Conservation (phyloP, 2,329 filamentous ascomycete species). For the Ascocoryne sarcoides region DNA sequence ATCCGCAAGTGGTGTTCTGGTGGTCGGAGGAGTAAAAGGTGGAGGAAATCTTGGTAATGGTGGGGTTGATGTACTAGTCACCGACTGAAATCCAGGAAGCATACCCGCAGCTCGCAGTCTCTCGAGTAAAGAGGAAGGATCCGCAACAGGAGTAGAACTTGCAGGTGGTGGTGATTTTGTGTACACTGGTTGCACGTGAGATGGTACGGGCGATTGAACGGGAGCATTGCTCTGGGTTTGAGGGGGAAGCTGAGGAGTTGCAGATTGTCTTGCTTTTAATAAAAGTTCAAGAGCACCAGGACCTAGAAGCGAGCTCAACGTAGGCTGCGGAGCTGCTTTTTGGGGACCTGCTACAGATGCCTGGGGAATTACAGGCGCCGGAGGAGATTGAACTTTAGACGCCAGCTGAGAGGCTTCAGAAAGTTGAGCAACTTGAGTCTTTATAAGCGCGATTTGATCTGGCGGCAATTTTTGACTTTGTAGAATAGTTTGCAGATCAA, state of each 20-base stretch:
- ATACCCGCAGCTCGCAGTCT: conserved; percentile 62
- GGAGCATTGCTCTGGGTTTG: conserved; percentile 27
- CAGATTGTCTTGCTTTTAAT: conserved; percentile 44
- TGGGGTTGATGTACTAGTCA: conserved; percentile 31
- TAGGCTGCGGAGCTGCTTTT: conserved; percentile 25
- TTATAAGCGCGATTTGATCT: conserved; percentile 76
- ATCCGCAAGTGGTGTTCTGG: conserved; percentile 17
- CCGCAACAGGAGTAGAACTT: conserved; percentile 30
- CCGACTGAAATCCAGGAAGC: conserved; percentile 39
- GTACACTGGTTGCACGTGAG: conserved; percentile 31
- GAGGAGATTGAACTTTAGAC: conserved; percentile 29
- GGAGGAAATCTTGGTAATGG: conserved; percentile 31
- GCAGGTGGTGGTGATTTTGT: conserved; percentile 28
- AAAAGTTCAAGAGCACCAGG: conserved; percentile 41
- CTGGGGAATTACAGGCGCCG: conserved; percentile 19
- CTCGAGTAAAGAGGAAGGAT: conserved; percentile 50
- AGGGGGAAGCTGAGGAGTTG: conserved; percentile 41
- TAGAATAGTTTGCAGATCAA: conserved; percentile 76
- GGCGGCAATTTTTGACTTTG: conserved; percentile 68
- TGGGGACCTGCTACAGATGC: conserved; percentile 21
- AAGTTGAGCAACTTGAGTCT: conserved; percentile 74
- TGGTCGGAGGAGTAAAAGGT: conserved; percentile 22
- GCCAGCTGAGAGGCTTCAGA: conserved; percentile 27
- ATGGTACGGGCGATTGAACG: conserved; percentile 43
- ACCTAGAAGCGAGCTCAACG: conserved; percentile 47